Evolutionary conservation across 805 yeast species (phyloP).

Genomic region (Priceomyces melissophilus): DNA sequence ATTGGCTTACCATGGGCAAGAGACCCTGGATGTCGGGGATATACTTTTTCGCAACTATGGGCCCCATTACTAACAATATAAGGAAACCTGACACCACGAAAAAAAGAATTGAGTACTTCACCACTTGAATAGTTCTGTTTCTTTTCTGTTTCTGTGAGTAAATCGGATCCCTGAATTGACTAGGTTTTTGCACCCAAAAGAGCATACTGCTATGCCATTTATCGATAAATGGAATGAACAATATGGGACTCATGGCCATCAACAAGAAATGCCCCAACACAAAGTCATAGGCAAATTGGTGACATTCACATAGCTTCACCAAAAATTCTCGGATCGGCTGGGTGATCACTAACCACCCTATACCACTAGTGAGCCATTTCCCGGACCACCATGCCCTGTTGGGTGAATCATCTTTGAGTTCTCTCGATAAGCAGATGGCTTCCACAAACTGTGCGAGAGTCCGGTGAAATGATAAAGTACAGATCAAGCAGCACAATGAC

Average conservation of each 20-base stretch:
- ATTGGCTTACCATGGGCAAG: conserved; percentile 14
- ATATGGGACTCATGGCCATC: conserved; percentile 35
- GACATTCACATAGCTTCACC: conserved; percentile 45
- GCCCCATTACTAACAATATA: conserved; percentile 42
- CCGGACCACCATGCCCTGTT: conserved; percentile 58
- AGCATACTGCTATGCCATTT: conserved; percentile 47
- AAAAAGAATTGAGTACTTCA: conserved; percentile 47
- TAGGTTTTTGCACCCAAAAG: conserved; percentile 46
- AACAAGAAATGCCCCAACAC: conserved; percentile 41
- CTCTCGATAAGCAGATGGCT: conserved; percentile 36
- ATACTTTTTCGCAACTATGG: conserved; percentile 36
- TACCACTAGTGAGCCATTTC: conserved; percentile 38
- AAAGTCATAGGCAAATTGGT: conserved; percentile 47
- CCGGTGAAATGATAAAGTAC: conserved; percentile 36
- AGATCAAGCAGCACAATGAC: conserved; percentile 36
- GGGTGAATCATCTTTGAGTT: conserved; percentile 35
- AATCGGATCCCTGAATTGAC: conserved; percentile 35
- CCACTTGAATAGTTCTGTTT: conserved; percentile 21
- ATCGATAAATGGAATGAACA: conserved; percentile 46
- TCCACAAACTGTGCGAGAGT: conserved; percentile 29
- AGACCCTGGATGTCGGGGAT: conserved; percentile 12
- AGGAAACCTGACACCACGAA: conserved; percentile 38
- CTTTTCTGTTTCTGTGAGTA: conserved; percentile 37
- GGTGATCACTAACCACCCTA: conserved; percentile 34
- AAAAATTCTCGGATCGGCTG: conserved; percentile 47